These are phyloP conservation scores for Pueraria montana DNA, from an alignment of 306 rosid genomes.

Conservation along the genomic window DNA sequence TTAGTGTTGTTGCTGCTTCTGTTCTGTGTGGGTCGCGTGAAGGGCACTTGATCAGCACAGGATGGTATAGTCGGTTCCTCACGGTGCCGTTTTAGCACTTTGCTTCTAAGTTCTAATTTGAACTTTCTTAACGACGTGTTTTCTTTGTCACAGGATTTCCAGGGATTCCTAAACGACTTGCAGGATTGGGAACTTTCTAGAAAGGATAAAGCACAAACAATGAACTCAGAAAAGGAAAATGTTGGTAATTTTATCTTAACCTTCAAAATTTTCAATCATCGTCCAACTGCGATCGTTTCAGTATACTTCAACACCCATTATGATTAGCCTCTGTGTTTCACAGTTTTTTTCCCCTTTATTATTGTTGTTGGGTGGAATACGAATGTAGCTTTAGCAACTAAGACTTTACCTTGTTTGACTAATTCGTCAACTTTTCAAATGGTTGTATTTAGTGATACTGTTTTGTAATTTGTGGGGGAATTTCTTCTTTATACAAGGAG, in stretches of 20 bases:
- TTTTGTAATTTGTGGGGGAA: constrained; percentile 18
- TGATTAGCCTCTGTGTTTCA: background rate
- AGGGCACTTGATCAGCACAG: constrained; percentile 4
- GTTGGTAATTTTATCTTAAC: constrained; percentile 57
- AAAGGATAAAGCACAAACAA: constrained; percentile 66
- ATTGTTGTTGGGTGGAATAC: background rate
- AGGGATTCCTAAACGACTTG: constrained; percentile 92
- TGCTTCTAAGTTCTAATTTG: background rate
- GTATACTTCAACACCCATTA: background rate
- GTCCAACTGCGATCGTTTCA: background rate
- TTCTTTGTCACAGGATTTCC: constrained; percentile 71
- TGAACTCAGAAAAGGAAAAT: constrained; percentile 61
- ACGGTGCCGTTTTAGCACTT: constrained; percentile 1
- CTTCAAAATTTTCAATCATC: constrained; percentile 20
- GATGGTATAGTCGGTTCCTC: constrained; percentile 38
- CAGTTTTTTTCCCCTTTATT: background rate
- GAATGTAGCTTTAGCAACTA: constrained; percentile 18
- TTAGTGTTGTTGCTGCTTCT: background rate
- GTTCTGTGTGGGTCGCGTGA: background rate
- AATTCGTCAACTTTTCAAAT: background rate
- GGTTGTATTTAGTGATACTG: background rate
- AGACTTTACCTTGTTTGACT: constrained; percentile 5
- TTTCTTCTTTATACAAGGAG: background rate
- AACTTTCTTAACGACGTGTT: constrained; percentile 4
- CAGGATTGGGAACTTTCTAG: constrained; percentile 96